Base-by-base conservation (phyloP, 257 asterid genomes). In the Coffea canephora region DNA sequence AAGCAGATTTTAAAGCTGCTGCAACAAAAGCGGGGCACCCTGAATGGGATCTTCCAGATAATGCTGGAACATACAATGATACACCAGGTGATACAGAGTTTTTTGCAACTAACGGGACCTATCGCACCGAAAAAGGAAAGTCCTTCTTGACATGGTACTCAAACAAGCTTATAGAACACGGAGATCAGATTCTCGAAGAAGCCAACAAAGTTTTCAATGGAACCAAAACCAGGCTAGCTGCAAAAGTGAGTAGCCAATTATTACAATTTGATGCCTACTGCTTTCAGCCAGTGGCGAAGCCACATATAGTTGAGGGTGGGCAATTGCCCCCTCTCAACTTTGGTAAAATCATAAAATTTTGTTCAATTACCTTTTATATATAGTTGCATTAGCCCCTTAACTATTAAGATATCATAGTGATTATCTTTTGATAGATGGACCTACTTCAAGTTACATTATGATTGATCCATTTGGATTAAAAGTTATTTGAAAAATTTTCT, bases 131-230 rank as follows among this genome's bases (percentile, higher is more conserved):
- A 19, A 71, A 87, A 61, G 89, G 87, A 70, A 74, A 74, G 48
- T 87, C 83, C 39, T 87, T 87, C 86, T 72, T 87, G 84, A 79
- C 72, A 48, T 82, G 89, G 89, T 87, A 87, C 83, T 85, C 88
- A 21, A 80, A 77, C 82, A 85, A 85, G 69, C 71, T 87, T 31
- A 27, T 85, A 43, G n/a, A 31, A 55, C 91, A 87, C 41, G 86
- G 86, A 14, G 89, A 87, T 83, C 89, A 83, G 55, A 83, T 87
- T 55, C 85, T 87, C 21, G 82, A 82, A 46, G 91, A 87, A 81
- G 89, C 91, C 69, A 87, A 85, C 80, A 85, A 75, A 83, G 80
- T 77, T 61, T 87, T 87, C 71, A 14, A 64, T 68, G 89, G 87
- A 74, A 83, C 81, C 83, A 85, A 73, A 78, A 80, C 79, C 82